These are phyloP conservation scores for Colletotrichum costaricense DNA, from an alignment of 2,329 filamentous ascomycete genomes.

Conservation along the genomic window DNA sequence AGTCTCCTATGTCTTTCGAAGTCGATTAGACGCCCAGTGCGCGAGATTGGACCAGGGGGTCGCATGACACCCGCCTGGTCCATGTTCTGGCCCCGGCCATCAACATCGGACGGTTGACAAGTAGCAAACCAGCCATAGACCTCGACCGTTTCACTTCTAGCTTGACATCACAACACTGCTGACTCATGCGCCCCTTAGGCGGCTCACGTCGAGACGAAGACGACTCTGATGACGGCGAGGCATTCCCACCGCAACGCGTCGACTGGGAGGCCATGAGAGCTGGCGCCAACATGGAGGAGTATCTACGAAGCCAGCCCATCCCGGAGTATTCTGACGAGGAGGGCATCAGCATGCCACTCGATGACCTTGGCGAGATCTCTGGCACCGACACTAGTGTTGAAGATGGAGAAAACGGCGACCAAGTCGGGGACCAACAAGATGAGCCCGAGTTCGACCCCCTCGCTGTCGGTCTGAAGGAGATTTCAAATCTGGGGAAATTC, in stretches of 20 bases:
- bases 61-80: conserved; percentile 4
- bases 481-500: conserved; percentile 85
- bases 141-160: conserved; percentile 8
- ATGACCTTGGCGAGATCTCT: conserved; percentile 34
- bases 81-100: conserved; percentile 1
- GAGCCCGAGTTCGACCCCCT: conserved; percentile 63
- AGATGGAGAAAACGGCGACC: conserved; percentile 41
- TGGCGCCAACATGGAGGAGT: conserved; percentile 30
- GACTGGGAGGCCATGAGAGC: conserved; percentile 35
- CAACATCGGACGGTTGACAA: conserved; percentile 20
- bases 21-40: neutral
- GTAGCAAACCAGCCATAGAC: conserved; percentile 4
- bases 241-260: conserved; percentile 31
- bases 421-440: conserved; percentile 41
- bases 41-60: neutral
- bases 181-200: conserved; percentile 24
- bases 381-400: conserved; percentile 45
- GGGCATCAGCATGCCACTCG: conserved; percentile 20
- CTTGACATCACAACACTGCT: conserved; percentile 5
- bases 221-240: conserved; percentile 30
- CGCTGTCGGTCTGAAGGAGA: conserved; percentile 77
- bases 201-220: conserved; percentile 31
- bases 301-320: conserved; percentile 26
- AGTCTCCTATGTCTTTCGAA: neutral
- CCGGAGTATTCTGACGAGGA: conserved; percentile 35